These are phyloP conservation scores for Xylariaceae sp. DNA, from an alignment of 2,329 filamentous ascomycete genomes.

Conservation along the genomic window DNA sequence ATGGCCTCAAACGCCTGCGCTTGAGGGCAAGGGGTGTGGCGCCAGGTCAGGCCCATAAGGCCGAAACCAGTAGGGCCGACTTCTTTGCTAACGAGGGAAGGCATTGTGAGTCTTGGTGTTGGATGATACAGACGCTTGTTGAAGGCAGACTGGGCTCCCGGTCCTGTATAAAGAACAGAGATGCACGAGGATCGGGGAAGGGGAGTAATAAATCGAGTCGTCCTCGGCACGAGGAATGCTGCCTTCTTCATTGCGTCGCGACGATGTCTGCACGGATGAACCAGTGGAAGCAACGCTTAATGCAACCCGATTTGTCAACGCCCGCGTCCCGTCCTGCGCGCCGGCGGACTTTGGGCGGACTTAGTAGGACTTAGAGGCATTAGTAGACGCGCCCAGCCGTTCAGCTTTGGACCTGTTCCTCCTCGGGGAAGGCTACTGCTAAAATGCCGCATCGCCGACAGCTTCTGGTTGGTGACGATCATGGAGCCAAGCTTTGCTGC, in stretches of 20 bases:
- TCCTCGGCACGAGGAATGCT: not conserved
- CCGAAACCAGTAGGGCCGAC: conserved; percentile 26
- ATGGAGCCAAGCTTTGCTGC: not conserved
- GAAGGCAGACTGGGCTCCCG: not conserved
- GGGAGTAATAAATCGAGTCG: not conserved
- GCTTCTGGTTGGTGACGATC: not conserved
- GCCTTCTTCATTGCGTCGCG: not conserved
- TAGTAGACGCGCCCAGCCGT: too few relatives aligned
- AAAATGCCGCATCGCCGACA: not conserved
- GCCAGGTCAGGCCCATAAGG: conserved; percentile 32
- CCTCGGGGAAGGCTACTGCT: not conserved
- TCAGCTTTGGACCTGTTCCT: not conserved
- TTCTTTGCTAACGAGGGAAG: conserved; percentile 25
- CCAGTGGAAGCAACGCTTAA: too few relatives aligned
- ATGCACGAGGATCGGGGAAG: not conserved
- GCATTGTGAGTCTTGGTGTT: conserved; percentile 18
- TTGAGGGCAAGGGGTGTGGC: conserved; percentile 25
- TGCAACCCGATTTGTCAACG: too few relatives aligned
- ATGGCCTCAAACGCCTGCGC: conserved; percentile 44
- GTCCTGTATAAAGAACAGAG: not conserved
- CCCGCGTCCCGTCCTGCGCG: too few relatives aligned
- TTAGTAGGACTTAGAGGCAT: too few relatives aligned
- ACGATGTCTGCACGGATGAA: not conserved
- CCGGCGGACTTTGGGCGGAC: too few relatives aligned
- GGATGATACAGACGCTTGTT: not conserved